Conservation (phyloP, 2,329 filamentous ascomycete genomes). For the Xylaria sp. region DNA sequence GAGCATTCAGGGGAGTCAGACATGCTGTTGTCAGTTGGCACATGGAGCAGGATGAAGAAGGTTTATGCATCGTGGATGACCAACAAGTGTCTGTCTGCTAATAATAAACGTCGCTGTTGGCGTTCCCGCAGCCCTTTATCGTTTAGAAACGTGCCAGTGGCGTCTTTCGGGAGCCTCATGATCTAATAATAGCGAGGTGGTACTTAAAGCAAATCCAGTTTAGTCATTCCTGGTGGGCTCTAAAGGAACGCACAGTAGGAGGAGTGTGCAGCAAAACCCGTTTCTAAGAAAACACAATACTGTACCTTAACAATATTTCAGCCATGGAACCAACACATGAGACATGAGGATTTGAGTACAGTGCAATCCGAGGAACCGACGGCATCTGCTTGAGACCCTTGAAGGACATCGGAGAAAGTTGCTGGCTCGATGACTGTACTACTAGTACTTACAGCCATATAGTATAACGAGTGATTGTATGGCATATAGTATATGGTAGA, state of each 20-base stretch:
- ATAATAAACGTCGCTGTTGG: constrained; percentile 22
- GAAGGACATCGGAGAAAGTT: constrained; percentile 7
- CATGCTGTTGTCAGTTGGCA: not conserved
- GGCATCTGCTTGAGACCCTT: constrained; percentile 10
- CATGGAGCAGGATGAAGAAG: constrained; percentile 2
- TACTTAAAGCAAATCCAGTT: constrained; percentile 21
- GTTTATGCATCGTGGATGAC: constrained; percentile 8
- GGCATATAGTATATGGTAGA: not conserved
- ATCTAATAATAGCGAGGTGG: constrained; percentile 35
- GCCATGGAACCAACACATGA: constrained; percentile 1
- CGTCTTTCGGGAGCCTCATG: constrained; percentile 26
- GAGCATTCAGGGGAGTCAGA: constrained; percentile 25
- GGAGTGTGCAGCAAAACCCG: constrained; percentile 17
- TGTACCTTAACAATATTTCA: not conserved
- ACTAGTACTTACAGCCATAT: not conserved
- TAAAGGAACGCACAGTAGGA: constrained; percentile 14
- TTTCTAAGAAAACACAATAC: constrained; percentile 11
- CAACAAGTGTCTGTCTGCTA: constrained; percentile 12
- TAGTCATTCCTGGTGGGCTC: constrained; percentile 17
- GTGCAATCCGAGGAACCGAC: constrained; percentile 7
- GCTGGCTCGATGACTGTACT: not conserved
- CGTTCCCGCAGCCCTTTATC: constrained; percentile 10
- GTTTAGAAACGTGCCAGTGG: constrained; percentile 11
- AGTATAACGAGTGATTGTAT: not conserved
- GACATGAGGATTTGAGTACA: not conserved